These are phyloP conservation scores for Arxiozyma bovina DNA, from an alignment of 1,139 yeast genomes.

Conservation along the genomic window DNA sequence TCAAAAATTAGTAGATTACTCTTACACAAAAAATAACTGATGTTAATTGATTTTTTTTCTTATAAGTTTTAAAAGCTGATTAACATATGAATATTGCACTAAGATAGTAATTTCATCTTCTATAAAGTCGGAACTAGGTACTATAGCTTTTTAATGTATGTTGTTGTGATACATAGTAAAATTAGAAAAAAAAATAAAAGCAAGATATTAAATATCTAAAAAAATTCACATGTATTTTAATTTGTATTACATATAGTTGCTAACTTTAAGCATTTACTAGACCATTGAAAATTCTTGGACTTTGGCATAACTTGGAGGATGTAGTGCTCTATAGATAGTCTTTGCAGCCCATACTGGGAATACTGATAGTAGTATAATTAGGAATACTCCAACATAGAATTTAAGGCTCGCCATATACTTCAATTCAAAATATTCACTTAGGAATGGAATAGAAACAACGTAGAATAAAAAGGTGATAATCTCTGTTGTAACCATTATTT, in stretches of 20 bases:
- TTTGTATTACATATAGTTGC: neutral
- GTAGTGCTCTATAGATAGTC: conserved; percentile 59
- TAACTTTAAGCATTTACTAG: conserved; percentile 5
- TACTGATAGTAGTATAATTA: conserved; percentile 62
- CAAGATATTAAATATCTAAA: too few relatives aligned
- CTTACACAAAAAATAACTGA: too few relatives aligned
- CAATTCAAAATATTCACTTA: conserved; percentile 76
- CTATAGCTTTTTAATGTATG: neutral
- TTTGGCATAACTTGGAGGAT: conserved; percentile 97
- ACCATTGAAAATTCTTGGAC: conserved; percentile 52
- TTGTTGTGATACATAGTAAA: neutral
- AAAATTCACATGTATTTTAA: too few relatives aligned
- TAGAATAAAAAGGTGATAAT: conserved; percentile 60
- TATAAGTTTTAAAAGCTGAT: too few relatives aligned
- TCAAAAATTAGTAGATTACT: too few relatives aligned
- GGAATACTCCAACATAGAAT: conserved; percentile 61
- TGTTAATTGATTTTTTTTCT: too few relatives aligned
- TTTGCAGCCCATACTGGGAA: conserved; percentile 87
- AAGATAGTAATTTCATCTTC: too few relatives aligned
- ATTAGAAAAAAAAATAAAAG: neutral
- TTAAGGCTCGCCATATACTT: conserved; percentile 47
- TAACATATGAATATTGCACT: neutral
- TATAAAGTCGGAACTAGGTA: neutral
- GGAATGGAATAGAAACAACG: conserved; percentile 68
- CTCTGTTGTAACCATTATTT: conserved; percentile 65